These are phyloP conservation scores for Ciborinia camelliae DNA, from an alignment of 2,329 filamentous ascomycete genomes.

Conservation along the genomic window DNA sequence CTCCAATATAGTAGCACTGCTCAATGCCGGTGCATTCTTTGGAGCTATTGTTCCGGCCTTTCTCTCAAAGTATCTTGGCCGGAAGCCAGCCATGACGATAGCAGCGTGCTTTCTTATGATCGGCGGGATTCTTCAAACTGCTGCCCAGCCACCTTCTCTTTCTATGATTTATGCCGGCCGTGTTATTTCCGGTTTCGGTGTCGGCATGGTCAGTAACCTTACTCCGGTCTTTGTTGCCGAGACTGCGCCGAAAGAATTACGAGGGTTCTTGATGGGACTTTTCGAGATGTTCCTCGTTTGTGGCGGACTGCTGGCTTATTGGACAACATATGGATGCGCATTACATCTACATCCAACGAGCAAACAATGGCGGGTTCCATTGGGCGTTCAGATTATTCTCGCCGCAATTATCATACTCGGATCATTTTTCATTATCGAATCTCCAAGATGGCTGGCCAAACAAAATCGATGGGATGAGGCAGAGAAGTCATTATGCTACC, in stretches of 20 bases:
- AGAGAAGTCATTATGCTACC: slow-evolving; percentile 50
- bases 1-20: slow-evolving; percentile 46
- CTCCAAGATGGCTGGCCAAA: slow-evolving; percentile 60
- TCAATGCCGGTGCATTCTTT: slow-evolving; percentile 50
- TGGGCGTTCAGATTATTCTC: slow-evolving; percentile 42
- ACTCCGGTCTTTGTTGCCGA: slow-evolving; percentile 44
- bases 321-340: slow-evolving; percentile 43
- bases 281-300: slow-evolving; percentile 47
- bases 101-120: slow-evolving; percentile 42
- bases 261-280: slow-evolving; percentile 44
- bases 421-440: slow-evolving; percentile 45
- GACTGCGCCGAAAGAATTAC: slow-evolving; percentile 51
- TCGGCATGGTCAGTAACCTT: slow-evolving; percentile 44
- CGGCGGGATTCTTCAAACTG: slow-evolving; percentile 25
- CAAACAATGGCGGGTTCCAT: slow-evolving; percentile 54
- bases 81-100: slow-evolving; percentile 45
- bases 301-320: slow-evolving; percentile 41
- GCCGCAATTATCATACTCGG: slow-evolving; percentile 59
- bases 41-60: slow-evolving; percentile 50
- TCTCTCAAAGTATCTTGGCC: slow-evolving; percentile 45
- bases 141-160: slow-evolving; percentile 21
- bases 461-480: slow-evolving; percentile 61
- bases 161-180: slow-evolving; percentile 26
- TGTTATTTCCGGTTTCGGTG: slow-evolving; percentile 32
- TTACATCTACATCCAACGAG: slow-evolving; percentile 36